Percentiles rank a stretch among this genome's conserved stretches.
These are phyloP conservation scores for Takakia lepidozioides DNA, from an alignment of 225 moss, liverwort and hornwort genomes.

Conservation along the genomic window DNA sequence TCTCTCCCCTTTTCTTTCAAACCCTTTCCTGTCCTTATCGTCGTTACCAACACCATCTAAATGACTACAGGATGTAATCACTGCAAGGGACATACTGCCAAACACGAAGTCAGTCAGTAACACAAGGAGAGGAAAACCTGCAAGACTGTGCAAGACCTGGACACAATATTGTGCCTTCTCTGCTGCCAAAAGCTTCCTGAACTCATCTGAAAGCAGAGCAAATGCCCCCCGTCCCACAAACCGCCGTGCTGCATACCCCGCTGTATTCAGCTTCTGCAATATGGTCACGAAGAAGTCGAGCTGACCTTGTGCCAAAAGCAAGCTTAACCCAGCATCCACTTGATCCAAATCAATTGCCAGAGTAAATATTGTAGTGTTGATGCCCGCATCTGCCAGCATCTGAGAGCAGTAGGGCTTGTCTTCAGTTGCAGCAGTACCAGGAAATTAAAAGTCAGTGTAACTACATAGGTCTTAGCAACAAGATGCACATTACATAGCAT, in stretches of 20 bases:
- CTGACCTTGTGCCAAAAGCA: conserved; percentile 28
- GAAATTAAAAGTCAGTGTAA: no score
- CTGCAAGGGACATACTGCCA: no score
- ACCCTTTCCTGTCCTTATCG: no score
- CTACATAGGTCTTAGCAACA: no score
- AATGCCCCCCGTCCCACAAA: conserved; percentile 31
- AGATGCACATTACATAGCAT: no score
- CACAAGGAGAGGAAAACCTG: conserved; percentile 34
- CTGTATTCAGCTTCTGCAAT: conserved; percentile 35
- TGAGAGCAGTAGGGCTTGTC: no score
- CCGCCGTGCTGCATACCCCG: conserved; percentile 47
- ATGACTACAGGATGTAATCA: no score
- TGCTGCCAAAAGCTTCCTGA: conserved; percentile 33
- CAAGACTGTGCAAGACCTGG: conserved; percentile 31
- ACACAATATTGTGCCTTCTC: conserved; percentile 38
- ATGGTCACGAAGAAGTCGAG: conserved; percentile 49
- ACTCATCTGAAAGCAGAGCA: conserved; percentile 24
- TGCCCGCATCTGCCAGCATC: conserved; percentile 67
- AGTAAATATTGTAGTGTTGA: conserved; percentile 36
- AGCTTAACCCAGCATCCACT: conserved; percentile 43
- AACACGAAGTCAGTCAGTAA: no score
- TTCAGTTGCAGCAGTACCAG: no score
- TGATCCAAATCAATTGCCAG: conserved; percentile 35
- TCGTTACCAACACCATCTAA: no score
- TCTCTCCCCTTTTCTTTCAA: no score